Percentiles rank a stretch among this genome's conserved stretches.
Evolutionary conservation across 495 filamentous ascomycete genomes (phyloP).

Genomic region (Talaromyces ruber): DNA sequence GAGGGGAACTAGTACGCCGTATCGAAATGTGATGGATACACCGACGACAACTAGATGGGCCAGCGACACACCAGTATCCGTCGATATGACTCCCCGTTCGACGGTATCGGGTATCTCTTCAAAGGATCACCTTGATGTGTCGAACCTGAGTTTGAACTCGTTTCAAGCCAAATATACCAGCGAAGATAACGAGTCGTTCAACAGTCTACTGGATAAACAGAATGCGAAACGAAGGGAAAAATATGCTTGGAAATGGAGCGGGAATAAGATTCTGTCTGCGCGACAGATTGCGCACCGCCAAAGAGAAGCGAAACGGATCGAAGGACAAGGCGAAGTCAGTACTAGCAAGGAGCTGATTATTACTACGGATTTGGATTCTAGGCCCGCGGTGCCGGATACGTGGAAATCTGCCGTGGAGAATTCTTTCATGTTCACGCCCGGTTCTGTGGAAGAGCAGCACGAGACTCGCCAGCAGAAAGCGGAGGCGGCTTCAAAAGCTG

Average conservation of each 20-base stretch:
- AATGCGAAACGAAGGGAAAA: slow-evolving; percentile 75
- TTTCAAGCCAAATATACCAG: slow-evolving; percentile 93
- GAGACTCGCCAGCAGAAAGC: slow-evolving; percentile 60
- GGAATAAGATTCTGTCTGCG: slow-evolving; percentile 81
- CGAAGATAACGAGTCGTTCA: slow-evolving; percentile 95
- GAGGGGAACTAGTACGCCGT: slow-evolving; percentile 20
- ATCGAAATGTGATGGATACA: slow-evolving; percentile 5
- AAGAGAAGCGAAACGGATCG: slow-evolving; percentile 53
- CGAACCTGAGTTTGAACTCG: slow-evolving; percentile 67
- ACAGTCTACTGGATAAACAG: slow-evolving; percentile 83
- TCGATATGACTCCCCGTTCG: slow-evolving; percentile 22
- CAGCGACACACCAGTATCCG: slow-evolving; percentile 61
- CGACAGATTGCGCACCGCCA: slow-evolving; percentile 76
- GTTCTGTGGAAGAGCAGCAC: slow-evolving; percentile 53
- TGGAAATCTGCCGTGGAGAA: slow-evolving; percentile 73
- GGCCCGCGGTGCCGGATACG: slow-evolving; percentile 69
- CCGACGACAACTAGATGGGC: slow-evolving; percentile 24
- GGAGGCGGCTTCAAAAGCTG: slow-evolving; percentile 62
- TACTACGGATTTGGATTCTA: slow-evolving; percentile 51
- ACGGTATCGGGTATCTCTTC: slow-evolving; percentile 10
- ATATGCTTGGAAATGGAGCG: slow-evolving; percentile 78
- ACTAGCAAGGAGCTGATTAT: slow-evolving; percentile 44
- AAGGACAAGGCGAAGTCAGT: slow-evolving; percentile 36
- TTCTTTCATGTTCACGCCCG: slow-evolving; percentile 77
- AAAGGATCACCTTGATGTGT: slow-evolving; percentile 55